Evolutionary conservation across 192 early-diverging fungal genomes (phyloP), one percentile per base, ranked within the genome.

Genomic region (Allomyces macrogynus): DNA sequence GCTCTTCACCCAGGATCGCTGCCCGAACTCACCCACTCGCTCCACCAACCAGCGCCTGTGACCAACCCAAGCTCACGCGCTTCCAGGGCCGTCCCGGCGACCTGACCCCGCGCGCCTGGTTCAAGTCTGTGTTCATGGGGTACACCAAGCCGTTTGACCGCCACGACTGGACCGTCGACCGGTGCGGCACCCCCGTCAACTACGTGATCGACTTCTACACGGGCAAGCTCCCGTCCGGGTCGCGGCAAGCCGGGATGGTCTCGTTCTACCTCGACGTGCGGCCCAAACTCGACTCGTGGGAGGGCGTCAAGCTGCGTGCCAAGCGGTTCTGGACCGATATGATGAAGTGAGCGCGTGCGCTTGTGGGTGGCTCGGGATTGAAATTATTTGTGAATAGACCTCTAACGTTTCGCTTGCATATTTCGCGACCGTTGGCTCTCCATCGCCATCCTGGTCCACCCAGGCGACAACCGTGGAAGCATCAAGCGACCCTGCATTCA

Each of bases 141-240:
- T 86, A 73, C 49, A 20, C 89, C 14, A 76, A 78, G 62, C 92
- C 95, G 5, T 98, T 98, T 77, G 95, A 98, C 74, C 84, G 95
- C 62, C 95, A 98, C 70, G 95, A 98, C 80, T 98, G 95, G 95
- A 81, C 80, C 43, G 84, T 98, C 12, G 86, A 91, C 67, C 79
- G 91, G 12, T 95, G 92, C 70, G 92, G 92, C 2, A 84, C 84
- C 73, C 76, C 85, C 24, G 85, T 91, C 61, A 82, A 91, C n/a
- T 98, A 98, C 71, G 90, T 98, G 23, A 93, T 98, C 69, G 95
- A 98, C 73, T 98, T 93, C 74, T 98, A 98, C 70, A 78, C 82
- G 64, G 93, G 86, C 10, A 73, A 75, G 22, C 80, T 83, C 32
- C 83, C 88, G 44, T 62, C 62, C 20, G 49, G 69, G n/a, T 64